Evolutionary conservation across 257 asterid species (phyloP).

Genomic region (Solanum stenotomum): DNA sequence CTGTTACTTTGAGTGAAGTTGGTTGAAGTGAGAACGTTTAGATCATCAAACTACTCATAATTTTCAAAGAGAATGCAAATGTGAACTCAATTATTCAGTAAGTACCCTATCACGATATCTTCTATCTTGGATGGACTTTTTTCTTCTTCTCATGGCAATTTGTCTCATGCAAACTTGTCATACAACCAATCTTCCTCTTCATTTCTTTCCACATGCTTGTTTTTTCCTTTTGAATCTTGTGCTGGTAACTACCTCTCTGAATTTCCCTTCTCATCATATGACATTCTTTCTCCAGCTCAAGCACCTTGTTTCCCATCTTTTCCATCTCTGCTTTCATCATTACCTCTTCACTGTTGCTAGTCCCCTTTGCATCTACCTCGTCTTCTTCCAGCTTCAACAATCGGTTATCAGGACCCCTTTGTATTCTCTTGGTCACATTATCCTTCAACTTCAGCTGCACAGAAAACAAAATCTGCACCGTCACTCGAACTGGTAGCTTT

Average conservation of each 20-base stretch:
- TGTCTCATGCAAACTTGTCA: constrained; percentile 26
- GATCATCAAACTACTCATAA: not conserved
- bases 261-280: constrained; percentile 53
- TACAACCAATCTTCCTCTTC: constrained; percentile 86
- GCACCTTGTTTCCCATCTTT: constrained; percentile 53
- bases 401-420: not conserved
- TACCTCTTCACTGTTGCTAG: constrained; percentile 16
- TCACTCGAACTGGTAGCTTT: constrained; percentile 52
- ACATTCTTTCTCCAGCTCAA: constrained; percentile 40
- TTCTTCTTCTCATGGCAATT: constrained; percentile 64
- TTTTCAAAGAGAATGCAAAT: not conserved
- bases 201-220: constrained; percentile 62
- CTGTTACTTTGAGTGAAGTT: not conserved
- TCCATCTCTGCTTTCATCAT: constrained; percentile 46
- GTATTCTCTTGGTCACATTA: constrained; percentile 25
- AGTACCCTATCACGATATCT: not conserved
- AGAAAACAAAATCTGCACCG: constrained; percentile 56
- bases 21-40: not conserved
- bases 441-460: constrained; percentile 54
- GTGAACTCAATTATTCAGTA: not conserved
- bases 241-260: not conserved
- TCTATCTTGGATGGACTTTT: constrained; percentile 13
- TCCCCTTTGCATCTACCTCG: not conserved
- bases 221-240: constrained; percentile 14
- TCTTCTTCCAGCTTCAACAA: constrained; percentile 11